Conservation (phyloP, 1,284 basidiomycete species). For the Papiliotrema laurentii region DNA sequence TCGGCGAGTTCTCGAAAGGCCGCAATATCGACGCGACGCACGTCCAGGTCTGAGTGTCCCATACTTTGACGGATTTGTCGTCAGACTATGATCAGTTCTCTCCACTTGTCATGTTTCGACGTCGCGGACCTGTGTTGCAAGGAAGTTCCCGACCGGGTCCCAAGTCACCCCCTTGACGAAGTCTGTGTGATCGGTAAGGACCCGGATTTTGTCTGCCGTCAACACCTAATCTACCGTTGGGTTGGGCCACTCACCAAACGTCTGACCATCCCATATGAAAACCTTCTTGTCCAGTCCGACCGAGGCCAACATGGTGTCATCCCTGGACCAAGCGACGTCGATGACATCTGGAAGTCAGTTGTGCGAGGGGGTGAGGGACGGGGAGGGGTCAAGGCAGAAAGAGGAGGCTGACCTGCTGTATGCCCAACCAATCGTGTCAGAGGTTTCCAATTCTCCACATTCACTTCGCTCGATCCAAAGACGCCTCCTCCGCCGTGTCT, state of each 20-base stretch:
- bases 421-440: slow-evolving; percentile 87
- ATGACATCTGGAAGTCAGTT: slow-evolving; percentile 66
- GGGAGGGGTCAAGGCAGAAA: slow-evolving; percentile 23
- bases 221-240: not conserved
- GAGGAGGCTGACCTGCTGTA: slow-evolving; percentile 90
- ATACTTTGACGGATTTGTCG: slow-evolving; percentile 92
- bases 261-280: slow-evolving; percentile 86
- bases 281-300: slow-evolving; percentile 90
- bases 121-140: slow-evolving; percentile 67
- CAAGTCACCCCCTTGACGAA: slow-evolving; percentile 99
- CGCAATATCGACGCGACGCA: slow-evolving; percentile 77
- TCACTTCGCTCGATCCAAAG: slow-evolving; percentile 88
- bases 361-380: not conserved
- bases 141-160: slow-evolving; percentile 94
- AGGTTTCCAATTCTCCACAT: slow-evolving; percentile 97
- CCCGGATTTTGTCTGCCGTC: slow-evolving; percentile 65
- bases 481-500: slow-evolving; percentile 76
- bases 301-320: slow-evolving; percentile 85
- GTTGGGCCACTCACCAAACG: slow-evolving; percentile 60
- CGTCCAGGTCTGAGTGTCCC: slow-evolving; percentile 89
- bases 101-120: not conserved
- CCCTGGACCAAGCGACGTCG: slow-evolving; percentile 91
- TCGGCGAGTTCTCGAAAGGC: slow-evolving; percentile 90
- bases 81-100: slow-evolving; percentile 62
- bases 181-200: slow-evolving; percentile 84